These are phyloP conservation scores for Conticribra weissflogii DNA, from an alignment of 108 stramenopile species.

Conservation along the genomic window DNA sequence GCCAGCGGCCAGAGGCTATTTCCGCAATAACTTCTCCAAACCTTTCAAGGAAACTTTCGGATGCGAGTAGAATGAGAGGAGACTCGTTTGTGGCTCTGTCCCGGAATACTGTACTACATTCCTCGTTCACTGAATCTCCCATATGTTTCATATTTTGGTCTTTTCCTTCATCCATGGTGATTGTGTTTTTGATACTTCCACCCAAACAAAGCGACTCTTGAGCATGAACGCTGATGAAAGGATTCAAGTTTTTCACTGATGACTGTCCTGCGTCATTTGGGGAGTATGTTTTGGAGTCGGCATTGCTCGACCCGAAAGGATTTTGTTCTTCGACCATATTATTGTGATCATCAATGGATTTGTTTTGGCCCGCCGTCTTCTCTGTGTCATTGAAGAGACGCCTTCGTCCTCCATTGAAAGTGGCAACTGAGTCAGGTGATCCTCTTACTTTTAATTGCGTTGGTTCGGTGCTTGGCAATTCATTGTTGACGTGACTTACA, in stretches of 20 bases:
- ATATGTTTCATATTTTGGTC: no score
- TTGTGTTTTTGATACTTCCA: no score
- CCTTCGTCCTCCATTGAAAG: slow-evolving; percentile 16
- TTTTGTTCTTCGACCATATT: background rate
- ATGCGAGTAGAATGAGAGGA: slow-evolving; percentile 50
- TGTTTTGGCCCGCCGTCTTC: background rate
- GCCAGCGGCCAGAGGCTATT: slow-evolving; percentile 56
- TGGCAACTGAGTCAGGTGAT: slow-evolving; percentile 37
- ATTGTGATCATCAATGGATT: background rate
- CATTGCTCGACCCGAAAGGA: background rate
- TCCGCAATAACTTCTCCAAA: slow-evolving; percentile 56
- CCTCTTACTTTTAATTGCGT: slow-evolving; percentile 5
- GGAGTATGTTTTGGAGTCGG: no score
- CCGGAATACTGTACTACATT: background rate
- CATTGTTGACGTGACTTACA: background rate
- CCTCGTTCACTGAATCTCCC: background rate
- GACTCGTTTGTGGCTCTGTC: background rate
- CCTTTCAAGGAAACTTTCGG: slow-evolving; percentile 67
- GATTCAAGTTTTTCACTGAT: no score
- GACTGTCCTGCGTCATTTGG: no score
- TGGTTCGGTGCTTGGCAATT: slow-evolving; percentile 1
- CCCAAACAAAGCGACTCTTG: no score
- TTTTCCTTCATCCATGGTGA: no score
- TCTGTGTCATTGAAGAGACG: background rate
- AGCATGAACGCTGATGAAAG: no score